phyloP scores from a whole-genome alignment of 176 grass and related monocot genomes.

The Carex pumila region DNA sequence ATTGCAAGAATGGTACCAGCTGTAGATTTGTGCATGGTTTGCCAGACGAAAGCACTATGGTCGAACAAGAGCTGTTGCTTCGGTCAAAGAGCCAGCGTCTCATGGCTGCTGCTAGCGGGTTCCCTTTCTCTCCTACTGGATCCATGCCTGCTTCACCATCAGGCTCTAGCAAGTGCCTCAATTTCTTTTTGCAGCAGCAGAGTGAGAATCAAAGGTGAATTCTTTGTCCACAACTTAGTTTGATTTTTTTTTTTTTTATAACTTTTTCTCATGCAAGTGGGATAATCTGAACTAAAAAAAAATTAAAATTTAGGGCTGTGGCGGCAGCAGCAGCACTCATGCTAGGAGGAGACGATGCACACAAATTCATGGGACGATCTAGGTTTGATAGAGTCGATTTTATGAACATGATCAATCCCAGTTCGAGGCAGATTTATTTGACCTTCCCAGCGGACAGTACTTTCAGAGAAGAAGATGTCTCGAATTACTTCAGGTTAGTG shows the following conservation, averaged over 20 bases:
- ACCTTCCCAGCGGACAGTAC: conserved; percentile 99
- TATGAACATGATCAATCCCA: conserved; percentile 68
- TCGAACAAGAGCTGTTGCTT: conserved; percentile 56
- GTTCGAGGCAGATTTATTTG: conserved; percentile 91
- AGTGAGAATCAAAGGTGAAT: conserved; percentile 79
- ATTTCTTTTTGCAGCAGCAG: conserved; percentile 81
- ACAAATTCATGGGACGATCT: conserved; percentile 74
- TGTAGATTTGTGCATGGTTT: conserved; percentile 79
- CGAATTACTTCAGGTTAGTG: conserved; percentile 87
- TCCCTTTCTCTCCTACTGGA: conserved; percentile 69
- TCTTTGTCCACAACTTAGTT: background rate
- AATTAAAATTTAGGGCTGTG: conserved; percentile 34
- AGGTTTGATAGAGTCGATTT: conserved; percentile 52
- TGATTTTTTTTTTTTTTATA: background rate
- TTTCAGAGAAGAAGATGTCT: conserved; percentile 94
- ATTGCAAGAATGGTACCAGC: conserved; percentile 84
- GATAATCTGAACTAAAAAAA: background rate
- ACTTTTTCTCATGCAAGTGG: background rate
- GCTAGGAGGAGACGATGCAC: conserved; percentile 62
- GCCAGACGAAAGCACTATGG: conserved; percentile 33
- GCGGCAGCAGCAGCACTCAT: conserved; percentile 64
- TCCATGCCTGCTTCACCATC: conserved; percentile 65
- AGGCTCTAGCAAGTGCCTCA: conserved; percentile 60
- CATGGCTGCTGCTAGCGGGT: conserved; percentile 33
- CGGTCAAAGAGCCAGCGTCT: conserved; percentile 69